Evolutionary conservation across 345 rosid species (phyloP).

Genomic region (Physaria fendleri): DNA sequence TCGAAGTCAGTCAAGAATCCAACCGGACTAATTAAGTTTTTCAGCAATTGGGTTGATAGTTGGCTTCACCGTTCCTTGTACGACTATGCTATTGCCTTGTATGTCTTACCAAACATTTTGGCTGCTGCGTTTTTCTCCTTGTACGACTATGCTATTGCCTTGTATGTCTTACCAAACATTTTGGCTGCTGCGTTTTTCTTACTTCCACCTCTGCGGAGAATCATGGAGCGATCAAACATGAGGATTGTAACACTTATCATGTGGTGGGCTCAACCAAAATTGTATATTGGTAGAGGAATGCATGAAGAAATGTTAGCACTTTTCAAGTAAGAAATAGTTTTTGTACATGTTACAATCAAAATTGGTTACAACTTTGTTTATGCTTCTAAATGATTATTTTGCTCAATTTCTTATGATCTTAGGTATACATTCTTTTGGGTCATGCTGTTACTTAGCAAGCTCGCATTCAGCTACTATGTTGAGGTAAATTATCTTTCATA

Average conservation of each 20-base stretch:
- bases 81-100: constrained; percentile 69
- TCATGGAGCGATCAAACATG: constrained; percentile 84
- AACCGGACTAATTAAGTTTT: constrained; percentile 60
- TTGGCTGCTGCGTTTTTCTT: constrained; percentile 67
- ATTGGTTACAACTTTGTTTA: background rate
- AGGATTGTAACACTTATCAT: constrained; percentile 60
- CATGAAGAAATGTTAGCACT: constrained; percentile 85
- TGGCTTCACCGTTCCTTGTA: constrained; percentile 65
- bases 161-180: constrained; percentile 72
- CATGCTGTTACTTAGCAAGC: constrained; percentile 81
- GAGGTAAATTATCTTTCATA: constrained; percentile 49
- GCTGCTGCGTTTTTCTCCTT: constrained; percentile 66
- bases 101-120: constrained; percentile 66
- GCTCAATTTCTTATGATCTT: constrained; percentile 19
- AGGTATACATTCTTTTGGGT: constrained; percentile 97
- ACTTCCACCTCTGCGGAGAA: constrained; percentile 66
- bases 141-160: constrained; percentile 66
- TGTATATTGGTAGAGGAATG: constrained; percentile 96
- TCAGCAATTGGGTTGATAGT: constrained; percentile 52
- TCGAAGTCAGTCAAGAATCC: constrained; percentile 68
- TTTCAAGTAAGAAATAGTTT: constrained; percentile 59
- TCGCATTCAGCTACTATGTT: constrained; percentile 96
- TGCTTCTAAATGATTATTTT: constrained; percentile 14
- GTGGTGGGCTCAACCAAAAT: constrained; percentile 99
- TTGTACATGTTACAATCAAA: background rate